Evolutionary conservation across 2,329 filamentous ascomycete genomes (phyloP).

Genomic region (Pyrenophora seminiperda): DNA sequence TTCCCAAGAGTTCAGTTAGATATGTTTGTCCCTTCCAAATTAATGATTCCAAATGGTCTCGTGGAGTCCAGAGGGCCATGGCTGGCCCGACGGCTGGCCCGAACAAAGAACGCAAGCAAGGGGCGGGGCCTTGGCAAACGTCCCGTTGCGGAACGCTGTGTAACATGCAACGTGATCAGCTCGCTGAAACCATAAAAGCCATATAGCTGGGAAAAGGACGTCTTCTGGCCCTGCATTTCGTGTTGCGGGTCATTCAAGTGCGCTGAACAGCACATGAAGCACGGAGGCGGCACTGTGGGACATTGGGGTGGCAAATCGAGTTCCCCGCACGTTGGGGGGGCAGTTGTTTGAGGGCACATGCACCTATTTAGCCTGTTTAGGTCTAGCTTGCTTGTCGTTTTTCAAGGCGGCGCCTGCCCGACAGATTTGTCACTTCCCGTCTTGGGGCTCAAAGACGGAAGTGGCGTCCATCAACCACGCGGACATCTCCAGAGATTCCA

Average conservation of each 20-base stretch:
- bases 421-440: no score
- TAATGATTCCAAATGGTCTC: background rate
- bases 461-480: no score
- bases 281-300: no score
- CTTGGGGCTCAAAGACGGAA: no score
- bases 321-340: no score
- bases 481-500: no score
- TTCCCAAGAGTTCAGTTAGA: background rate
- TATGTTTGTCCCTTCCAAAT: background rate
- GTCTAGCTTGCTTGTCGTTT: no score
- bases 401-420: no score
- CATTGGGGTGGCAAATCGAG: no score
- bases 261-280: no score
- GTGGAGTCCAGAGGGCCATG: background rate
- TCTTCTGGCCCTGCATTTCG: background rate
- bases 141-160: background rate
- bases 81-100: background rate
- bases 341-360: no score
- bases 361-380: no score
- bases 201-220: background rate
- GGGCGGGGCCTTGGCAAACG: background rate
- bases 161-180: background rate
- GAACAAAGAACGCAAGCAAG: background rate
- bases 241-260: background rate
- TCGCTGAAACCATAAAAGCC: slow-evolving; percentile 1